Conservation (phyloP, 345 rosid species). For the Citrus unshiu region DNA sequence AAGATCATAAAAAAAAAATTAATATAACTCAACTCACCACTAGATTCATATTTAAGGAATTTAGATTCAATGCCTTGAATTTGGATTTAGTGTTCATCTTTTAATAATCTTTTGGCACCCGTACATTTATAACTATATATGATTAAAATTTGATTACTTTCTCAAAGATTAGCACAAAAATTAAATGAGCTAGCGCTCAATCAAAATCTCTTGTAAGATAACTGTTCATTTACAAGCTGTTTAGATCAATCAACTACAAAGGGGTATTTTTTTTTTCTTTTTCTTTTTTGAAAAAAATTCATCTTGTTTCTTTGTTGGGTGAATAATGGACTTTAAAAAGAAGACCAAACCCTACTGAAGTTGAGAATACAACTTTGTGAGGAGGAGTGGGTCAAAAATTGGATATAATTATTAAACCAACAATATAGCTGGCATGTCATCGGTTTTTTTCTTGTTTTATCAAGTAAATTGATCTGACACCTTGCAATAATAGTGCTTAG, state of each 20-base stretch:
- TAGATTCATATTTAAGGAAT: too few relatives aligned
- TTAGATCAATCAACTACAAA: background rate
- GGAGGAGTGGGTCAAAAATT: background rate
- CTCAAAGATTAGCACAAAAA: too few relatives aligned
- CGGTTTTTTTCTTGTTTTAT: background rate
- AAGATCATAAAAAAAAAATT: too few relatives aligned
- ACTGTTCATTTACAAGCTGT: too few relatives aligned
- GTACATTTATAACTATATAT: too few relatives aligned
- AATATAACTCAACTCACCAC: too few relatives aligned
- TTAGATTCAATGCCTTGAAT: too few relatives aligned
- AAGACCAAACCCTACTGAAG: background rate
- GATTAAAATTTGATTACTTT: too few relatives aligned
- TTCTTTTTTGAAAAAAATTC: background rate
- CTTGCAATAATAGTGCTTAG: background rate
- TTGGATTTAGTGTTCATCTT: too few relatives aligned
- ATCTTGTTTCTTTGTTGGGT: background rate
- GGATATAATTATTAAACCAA: background rate
- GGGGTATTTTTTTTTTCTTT: background rate
- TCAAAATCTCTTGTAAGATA: too few relatives aligned
- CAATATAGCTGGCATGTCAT: conserved; percentile 1
- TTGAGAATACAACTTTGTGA: background rate
- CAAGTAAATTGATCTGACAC: background rate
- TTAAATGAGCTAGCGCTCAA: too few relatives aligned
- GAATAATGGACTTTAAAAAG: background rate
- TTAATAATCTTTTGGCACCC: too few relatives aligned